Base-by-base conservation (phyloP, 169 alveolate genomes). In the Plasmodium cynomolgi region DNA sequence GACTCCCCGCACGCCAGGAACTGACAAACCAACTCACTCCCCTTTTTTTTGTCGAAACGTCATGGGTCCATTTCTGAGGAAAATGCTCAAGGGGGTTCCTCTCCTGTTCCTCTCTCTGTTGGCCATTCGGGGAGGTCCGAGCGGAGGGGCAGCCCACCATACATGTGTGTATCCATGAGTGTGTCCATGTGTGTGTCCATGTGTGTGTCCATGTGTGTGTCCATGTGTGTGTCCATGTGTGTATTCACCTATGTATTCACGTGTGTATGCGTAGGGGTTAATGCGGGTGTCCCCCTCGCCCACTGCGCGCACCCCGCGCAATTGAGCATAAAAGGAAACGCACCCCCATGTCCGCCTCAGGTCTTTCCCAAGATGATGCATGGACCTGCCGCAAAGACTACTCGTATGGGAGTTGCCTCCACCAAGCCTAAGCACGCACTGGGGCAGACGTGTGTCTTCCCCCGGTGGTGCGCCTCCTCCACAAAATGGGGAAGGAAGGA, bases 351-450 rank as follows among this genome's bases (percentile, higher is more conserved):
- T 23, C 29, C 17, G 39, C 81, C 81, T 29, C 62, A 85, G 93
- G 68, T 26, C 11, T 75, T 74, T 44, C 94, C 20, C 68, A 90
- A 80, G 81, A 58, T n/a, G 81, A 58, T n/a, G 34, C 29, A 8
- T 5, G 83, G 31, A 47, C 31, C 31, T 90, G 94, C 29, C 94
- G 34, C 13, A 56, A 80, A 20, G 94, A 90, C 31, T 90, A 80
- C 31, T 79, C 94, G 94, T 90, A 90, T 80, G 83, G 33, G 75
- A 84, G 41, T 71, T 84, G 73, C 17, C 47, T 71, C 37, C 37
- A 11, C 58, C 34, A 80, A 39, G 33, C 33, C 15, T 80, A 8
- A 37, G 29, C 29, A 37, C 33, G 15, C 41, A 15, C 58, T 31
- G 37, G 73, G 8, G 6, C 26, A 44, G 11, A n/a, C 73, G 74